A percentile compares a stretch with the other conserved stretches of the same genome.
These are phyloP conservation scores for Centaurea solstitialis DNA, from an alignment of 129 eudicot species.

Conservation along the genomic window DNA sequence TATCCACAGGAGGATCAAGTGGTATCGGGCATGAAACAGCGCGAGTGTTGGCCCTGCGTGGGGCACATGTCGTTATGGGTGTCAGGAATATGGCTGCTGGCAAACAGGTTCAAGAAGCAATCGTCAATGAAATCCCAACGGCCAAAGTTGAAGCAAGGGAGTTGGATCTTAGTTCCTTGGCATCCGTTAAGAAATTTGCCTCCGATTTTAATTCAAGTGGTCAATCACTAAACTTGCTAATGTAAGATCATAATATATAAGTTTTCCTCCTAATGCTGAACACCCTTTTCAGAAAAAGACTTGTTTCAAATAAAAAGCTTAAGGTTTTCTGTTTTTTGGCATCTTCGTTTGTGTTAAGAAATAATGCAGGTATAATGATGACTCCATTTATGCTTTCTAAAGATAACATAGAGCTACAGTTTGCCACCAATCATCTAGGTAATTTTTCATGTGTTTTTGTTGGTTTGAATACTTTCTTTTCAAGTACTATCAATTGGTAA, in stretches of 20 bases:
- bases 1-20: conserved; percentile 83
- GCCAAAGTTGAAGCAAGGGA: conserved; percentile 83
- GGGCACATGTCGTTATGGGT: conserved; percentile 77
- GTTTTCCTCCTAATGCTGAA: not conserved
- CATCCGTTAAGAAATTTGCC: conserved; percentile 82
- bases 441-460: conserved; percentile 3
- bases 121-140: conserved; percentile 62
- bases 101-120: conserved; percentile 64
- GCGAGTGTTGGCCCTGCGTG: conserved; percentile 80
- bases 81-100: conserved; percentile 80
- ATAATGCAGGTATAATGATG: conserved; percentile 95
- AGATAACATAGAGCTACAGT: conserved; percentile 86
- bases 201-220: conserved; percentile 63
- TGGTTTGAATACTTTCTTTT: not conserved
- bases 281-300: not conserved
- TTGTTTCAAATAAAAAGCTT: not conserved
- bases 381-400: conserved; percentile 76
- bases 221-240: conserved; percentile 69
- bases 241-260: conserved; percentile 44
- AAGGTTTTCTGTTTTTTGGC: not conserved
- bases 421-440: conserved; percentile 96
- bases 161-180: conserved; percentile 81
- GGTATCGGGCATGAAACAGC: conserved; percentile 85
- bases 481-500: not conserved
- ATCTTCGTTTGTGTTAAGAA: conserved; percentile 42